Base-by-base conservation (phyloP, 2,329 filamentous ascomycete species). In the Colletotrichum acutatum region DNA sequence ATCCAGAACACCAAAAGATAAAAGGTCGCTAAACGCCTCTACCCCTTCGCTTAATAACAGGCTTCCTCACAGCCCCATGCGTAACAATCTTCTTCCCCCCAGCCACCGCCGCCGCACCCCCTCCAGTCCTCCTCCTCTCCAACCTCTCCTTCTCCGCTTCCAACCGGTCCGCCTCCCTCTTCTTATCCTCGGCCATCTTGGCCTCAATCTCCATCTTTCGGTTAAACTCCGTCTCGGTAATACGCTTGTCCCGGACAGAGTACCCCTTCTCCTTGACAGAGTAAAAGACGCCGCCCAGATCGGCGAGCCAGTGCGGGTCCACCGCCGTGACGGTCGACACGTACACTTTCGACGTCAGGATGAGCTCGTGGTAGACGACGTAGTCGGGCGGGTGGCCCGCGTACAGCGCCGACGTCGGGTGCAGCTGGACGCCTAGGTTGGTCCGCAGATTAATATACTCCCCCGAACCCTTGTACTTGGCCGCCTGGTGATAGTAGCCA, bases 231-330 rank as follows among this genome's bases (percentile, higher is more conserved):
- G 92, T 92, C 84, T 98, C 96, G 0, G 93, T 96, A 60, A 98
- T 90, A 66, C 94, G 90, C 83, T 95, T 96, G 78, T 98, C 94
- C 30, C 94, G 89, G 14, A 92, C 91, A 16, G 94, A 97, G 80
- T 97, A 99, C 1, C 96, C 97, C 83, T 99, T 99, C 84, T 98
- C 96, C 84, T 98, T 98, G 79, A 99, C 90, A 1, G 93, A 97
- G 83, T 98, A 99, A 82, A 99, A 99, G 0, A 99, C 97, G 1
- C 95, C 97, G 42, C 97, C 97, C 6, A 99, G 87, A 80, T 99
- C 97, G 7, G 97, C 97, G 53, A 99, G 90, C 97, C 97, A 99
- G 80, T 97, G 95, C 65, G 97, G 96, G 81, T 99, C 97, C 1
- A 99, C 97, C 1, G 95, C 91, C 5, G 97, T 99, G 11, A 99